These are phyloP conservation scores for Venustampulla echinocandica DNA, from an alignment of 495 filamentous ascomycete genomes.

Conservation along the genomic window DNA sequence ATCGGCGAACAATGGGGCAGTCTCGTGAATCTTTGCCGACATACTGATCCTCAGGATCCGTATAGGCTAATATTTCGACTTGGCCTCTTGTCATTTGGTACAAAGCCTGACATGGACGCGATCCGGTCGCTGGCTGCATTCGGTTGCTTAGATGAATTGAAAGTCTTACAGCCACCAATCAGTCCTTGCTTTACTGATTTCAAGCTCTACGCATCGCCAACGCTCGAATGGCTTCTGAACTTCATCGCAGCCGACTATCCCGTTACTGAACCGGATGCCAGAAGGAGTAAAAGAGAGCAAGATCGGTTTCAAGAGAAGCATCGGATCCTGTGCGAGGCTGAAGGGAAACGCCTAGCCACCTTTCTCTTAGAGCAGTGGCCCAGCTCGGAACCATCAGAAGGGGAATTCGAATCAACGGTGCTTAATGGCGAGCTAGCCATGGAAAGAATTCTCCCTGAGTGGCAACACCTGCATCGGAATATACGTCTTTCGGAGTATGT, in stretches of 20 bases:
- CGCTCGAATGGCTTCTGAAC: conserved; percentile 23
- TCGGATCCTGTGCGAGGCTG: conserved; percentile 19
- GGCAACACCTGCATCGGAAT: conserved; percentile 39
- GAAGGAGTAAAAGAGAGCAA: conserved; percentile 22
- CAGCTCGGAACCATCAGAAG: conserved; percentile 13
- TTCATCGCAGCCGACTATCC: conserved; percentile 7
- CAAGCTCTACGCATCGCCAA: conserved; percentile 21
- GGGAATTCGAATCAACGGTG: conserved; percentile 12
- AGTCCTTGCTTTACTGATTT: conserved; percentile 26
- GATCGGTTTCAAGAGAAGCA: conserved; percentile 22
- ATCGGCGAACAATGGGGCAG: conserved; percentile 30
- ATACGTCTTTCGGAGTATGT: conserved; percentile 36
- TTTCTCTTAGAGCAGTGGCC: conserved; percentile 30
- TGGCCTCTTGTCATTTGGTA: conserved; percentile 26
- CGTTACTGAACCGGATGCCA: conserved; percentile 11
- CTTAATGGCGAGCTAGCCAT: conserved; percentile 31
- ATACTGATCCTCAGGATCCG: conserved; percentile 4
- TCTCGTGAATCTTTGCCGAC: conserved; percentile 27
- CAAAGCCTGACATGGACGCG: conserved; percentile 24
- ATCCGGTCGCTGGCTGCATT: conserved; percentile 27
- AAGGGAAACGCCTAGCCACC: conserved; percentile 23
- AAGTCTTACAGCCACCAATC: conserved; percentile 20
- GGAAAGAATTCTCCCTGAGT: conserved; percentile 36
- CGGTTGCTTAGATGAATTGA: conserved; percentile 22
- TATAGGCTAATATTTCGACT: conserved; percentile 26